Base-by-base conservation (phyloP, 345 rosid genomes). In the Syzygium grande region DNA sequence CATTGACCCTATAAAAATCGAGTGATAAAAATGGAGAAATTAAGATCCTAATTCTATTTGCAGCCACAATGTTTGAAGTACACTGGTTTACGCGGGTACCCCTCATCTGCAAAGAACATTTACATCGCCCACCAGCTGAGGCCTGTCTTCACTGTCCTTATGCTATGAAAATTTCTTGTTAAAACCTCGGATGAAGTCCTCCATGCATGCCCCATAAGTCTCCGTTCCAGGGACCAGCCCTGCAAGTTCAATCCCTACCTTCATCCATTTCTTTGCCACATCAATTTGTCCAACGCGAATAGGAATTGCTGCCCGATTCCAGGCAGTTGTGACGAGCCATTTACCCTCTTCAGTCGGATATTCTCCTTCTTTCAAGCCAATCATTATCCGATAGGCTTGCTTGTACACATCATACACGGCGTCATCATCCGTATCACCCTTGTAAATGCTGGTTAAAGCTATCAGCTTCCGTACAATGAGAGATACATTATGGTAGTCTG, bases 271-370 rank as follows among this genome's bases (percentile, higher is more conserved):
- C 89, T 91, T 96, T 52, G 97, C 99, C 4, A 77, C 90, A 86
- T 95, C 96, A 86, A 92, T 86, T 88, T 90, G 94, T 85, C 98
- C 98, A 29, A 96, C 87, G 91, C 93, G 93, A 89, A 96, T 92
- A 0, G 99, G 98, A 68, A 96, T 73, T 22, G 96, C 93, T 58
- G 98, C 98, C 65, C 99, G 91, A 87, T 98, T 98, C 99, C 99
- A 98, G 2, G 99, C 98, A 27, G 98, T 94, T 93, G 92, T 96
- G n/a, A 94, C 98, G 4, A 95, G 97, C 99, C 99, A 98, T 93
- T 96, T 98, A 8, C 97, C 98, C 92, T 96, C 99, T 84, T 96
- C 99, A 14, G 84, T 89, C 2, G 99, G 99, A 90, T 94, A 98
- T 90, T 98, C 98, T 5, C 97, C 98, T 88, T 93, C 98, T 89